Evolutionary conservation across 1,284 basidiomycete species (phyloP).

Genomic region (Naganishia sp.): DNA sequence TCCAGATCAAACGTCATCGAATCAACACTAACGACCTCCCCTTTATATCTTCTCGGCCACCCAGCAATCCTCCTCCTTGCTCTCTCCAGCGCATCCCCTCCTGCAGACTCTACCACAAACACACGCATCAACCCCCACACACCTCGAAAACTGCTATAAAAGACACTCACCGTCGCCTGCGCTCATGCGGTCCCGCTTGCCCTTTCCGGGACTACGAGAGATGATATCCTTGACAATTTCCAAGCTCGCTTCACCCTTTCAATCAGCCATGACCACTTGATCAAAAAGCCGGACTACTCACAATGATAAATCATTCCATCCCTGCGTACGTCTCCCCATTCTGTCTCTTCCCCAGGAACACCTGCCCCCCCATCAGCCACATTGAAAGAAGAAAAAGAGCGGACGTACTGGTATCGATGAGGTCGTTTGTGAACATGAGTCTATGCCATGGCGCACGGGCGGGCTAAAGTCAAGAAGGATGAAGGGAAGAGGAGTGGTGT

Average conservation of each 20-base stretch:
- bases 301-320: constrained; percentile 22
- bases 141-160: background rate
- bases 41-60: background rate
- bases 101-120: background rate
- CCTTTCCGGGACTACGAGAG: constrained; percentile 2
- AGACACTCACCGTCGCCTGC: background rate
- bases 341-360: constrained; percentile 1
- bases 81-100: constrained; percentile 3
- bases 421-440: constrained; percentile 23
- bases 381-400: background rate
- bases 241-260: background rate
- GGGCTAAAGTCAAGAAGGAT: background rate
- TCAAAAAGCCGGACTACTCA: background rate
- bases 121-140: background rate
- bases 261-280: background rate
- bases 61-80: constrained; percentile 15
- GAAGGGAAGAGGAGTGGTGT: background rate
- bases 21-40: background rate
- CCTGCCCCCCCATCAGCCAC: constrained; percentile 1
- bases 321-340: constrained; percentile 3
- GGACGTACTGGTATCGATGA: constrained; percentile 21
- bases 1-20: background rate
- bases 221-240: constrained; percentile 20
- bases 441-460: background rate
- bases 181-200: constrained; percentile 3